Evolutionary conservation across 129 eudicot species (phyloP), one percentile per base, ranked within the genome.

Genomic region (Ambrosia artemisiifolia): DNA sequence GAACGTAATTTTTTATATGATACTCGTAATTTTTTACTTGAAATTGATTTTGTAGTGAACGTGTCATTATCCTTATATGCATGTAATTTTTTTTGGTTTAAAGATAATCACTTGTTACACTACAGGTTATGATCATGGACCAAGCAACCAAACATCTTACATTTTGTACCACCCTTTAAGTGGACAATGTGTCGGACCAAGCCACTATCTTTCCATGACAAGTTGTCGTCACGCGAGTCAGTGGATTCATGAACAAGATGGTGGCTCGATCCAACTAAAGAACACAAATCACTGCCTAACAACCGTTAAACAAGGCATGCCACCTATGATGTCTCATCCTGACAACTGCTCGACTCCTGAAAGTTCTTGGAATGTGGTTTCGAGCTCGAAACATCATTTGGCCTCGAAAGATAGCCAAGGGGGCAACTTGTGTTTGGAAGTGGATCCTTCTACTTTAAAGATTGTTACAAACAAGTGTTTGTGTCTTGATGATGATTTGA

Each of bases 111-210:
- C 44, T 14, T n/a, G 19, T 2, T 24, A 38, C 18, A 65, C 38
- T 43, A 50, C 13, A 75, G 79, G 63, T 53, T 40, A 40, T 40
- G 10, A 69, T 19, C 72, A 50, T 4, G 65, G 17, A 42, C 74
- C 81, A n/a, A 67, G 44, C 8, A 65, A 75, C 16, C 56, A 70
- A 36, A 79, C 74, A 47, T 66, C 77, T 30, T 67, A 78, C 43
- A 17, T 86, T 33, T 61, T 90, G 77, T 87, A 79, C 75, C 96
- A 87, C 55, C 96, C 90, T 36, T 76, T 76, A 67, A 87, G 82
- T 3, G 96, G 96, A 3, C 75, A 65, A 10, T 90, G 96, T 72
- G 79, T 82, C 19, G 62, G 78, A 18, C 67, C 72, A 16, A 72
- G 63, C 35, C 55, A 73, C 18, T 35, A 32, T 33, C 61, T 84